Percentiles rank a stretch among this genome's conserved stretches.
Conservation (phyloP, 495 filamentous ascomycete species). For the Symbiotaphrina buchneri region DNA sequence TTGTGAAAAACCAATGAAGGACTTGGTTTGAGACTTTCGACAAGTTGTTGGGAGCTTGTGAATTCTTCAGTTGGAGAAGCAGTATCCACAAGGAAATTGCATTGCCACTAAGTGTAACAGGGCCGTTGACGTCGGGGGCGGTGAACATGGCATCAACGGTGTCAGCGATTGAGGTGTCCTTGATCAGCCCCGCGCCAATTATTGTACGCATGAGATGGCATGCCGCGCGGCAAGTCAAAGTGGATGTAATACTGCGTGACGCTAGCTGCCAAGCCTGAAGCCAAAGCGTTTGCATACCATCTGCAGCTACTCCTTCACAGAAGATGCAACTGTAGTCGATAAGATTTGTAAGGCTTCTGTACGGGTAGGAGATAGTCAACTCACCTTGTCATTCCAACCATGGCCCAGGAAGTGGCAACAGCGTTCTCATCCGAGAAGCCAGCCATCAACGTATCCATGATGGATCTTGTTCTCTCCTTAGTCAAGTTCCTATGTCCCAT, state of each 20-base stretch:
- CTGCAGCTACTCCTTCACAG: slow-evolving; percentile 10
- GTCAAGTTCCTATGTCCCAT: slow-evolving; percentile 18
- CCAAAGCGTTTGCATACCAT: slow-evolving; percentile 25
- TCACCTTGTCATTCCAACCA: slow-evolving; percentile 19
- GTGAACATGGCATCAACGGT: slow-evolving; percentile 44
- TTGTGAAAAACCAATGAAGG: slow-evolving; percentile 55
- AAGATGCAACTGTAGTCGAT: slow-evolving; percentile 9
- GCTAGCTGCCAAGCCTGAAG: slow-evolving; percentile 53
- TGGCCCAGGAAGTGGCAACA: slow-evolving; percentile 32
- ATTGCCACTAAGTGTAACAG: slow-evolving; percentile 56
- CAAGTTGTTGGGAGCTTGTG: slow-evolving; percentile 38
- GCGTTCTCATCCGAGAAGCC: slow-evolving; percentile 32
- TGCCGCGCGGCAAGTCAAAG: slow-evolving; percentile 52
- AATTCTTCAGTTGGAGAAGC: slow-evolving; percentile 31
- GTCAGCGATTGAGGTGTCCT: slow-evolving; percentile 36
- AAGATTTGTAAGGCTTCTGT: too few relatives aligned
- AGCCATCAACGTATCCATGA: slow-evolving; percentile 23
- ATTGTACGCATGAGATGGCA: slow-evolving; percentile 53
- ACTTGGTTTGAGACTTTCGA: slow-evolving; percentile 42
- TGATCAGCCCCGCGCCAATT: slow-evolving; percentile 34
- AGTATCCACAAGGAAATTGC: slow-evolving; percentile 51
- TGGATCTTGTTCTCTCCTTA: slow-evolving; percentile 15
- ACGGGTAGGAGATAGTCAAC: slow-evolving; percentile 6
- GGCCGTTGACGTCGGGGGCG: slow-evolving; percentile 60
- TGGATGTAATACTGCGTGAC: slow-evolving; percentile 43